phyloP scores from a whole-genome alignment of 1,284 basidiomycete genomes.

The Trametes polyzona region DNA sequence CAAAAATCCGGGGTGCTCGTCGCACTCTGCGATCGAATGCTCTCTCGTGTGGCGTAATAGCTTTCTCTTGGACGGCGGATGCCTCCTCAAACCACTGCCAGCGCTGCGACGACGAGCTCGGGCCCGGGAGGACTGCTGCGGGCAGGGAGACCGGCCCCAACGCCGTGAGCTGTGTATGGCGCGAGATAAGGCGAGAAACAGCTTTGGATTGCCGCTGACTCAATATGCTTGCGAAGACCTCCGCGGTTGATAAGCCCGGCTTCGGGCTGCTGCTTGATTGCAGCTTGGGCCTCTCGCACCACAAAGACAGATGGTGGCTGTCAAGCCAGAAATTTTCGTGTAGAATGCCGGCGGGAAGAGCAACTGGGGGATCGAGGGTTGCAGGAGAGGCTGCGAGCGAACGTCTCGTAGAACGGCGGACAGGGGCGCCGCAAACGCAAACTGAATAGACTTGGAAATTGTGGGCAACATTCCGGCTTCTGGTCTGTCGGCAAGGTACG shows the following conservation, averaged over 20 bases:
- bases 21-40: not conserved
- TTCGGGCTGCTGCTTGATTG: no score
- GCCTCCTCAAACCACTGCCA: not conserved
- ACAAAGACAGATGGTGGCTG: not conserved
- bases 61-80: not conserved
- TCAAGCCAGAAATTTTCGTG: not conserved
- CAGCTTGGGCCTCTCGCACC: not conserved
- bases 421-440: not conserved
- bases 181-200: conserved; percentile 21
- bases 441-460: conserved; percentile 8
- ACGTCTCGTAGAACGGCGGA: not conserved
- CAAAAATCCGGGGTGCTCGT: conserved; percentile 2
- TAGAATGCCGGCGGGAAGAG: not conserved
- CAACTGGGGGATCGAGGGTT: not conserved
- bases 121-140: not conserved
- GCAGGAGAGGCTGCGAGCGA: not conserved
- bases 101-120: no score
- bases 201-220: conserved; percentile 7
- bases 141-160: conserved; percentile 13
- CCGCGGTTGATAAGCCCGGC: conserved; percentile 20
- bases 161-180: conserved; percentile 17
- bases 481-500: conserved; percentile 8
- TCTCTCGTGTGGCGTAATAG: not conserved
- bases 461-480: conserved; percentile 2
- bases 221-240: not conserved